Evolutionary conservation across 768 basidiomycete species (phyloP).

Genomic region (Dendrothele bispora): DNA sequence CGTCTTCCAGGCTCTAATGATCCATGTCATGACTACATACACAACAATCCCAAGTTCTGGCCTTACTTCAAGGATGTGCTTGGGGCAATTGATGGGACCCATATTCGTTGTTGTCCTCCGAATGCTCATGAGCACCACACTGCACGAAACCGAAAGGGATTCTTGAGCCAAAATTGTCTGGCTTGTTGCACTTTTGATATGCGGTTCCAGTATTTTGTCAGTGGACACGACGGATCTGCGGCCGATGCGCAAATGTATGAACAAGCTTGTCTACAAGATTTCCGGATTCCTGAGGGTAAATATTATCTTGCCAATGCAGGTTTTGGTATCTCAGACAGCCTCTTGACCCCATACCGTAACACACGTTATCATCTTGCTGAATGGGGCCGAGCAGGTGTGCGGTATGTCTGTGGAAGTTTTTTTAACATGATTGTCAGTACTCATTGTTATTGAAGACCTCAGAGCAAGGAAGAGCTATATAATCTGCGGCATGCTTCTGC

Average conservation of each 20-base stretch:
- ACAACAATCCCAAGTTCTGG: constrained; percentile 23
- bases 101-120: constrained; percentile 22
- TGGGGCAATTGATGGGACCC: constrained; percentile 34
- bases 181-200: constrained; percentile 32
- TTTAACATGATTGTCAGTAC: too few relatives aligned
- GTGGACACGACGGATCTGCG: constrained; percentile 39
- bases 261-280: neutral
- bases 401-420: too few relatives aligned
- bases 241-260: constrained; percentile 15
- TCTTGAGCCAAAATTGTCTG: constrained; percentile 37
- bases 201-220: constrained; percentile 34
- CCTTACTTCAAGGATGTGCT: constrained; percentile 33
- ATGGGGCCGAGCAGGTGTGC: too few relatives aligned
- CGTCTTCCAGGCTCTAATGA: constrained; percentile 16
- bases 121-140: constrained; percentile 16
- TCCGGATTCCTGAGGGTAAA: constrained; percentile 7
- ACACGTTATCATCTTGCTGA: too few relatives aligned
- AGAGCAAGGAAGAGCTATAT: too few relatives aligned
- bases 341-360: too few relatives aligned
- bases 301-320: constrained; percentile 31
- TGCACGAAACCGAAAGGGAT: constrained; percentile 28
- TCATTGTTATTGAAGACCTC: too few relatives aligned
- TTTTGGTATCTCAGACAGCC: too few relatives aligned
- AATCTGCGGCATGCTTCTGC: too few relatives aligned
- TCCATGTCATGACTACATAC: constrained; percentile 17